A percentile compares a stretch with the other conserved stretches of the same genome.
phyloP scores from a whole-genome alignment of 768 basidiomycete species.

The Leccinum longicurvipes region DNA sequence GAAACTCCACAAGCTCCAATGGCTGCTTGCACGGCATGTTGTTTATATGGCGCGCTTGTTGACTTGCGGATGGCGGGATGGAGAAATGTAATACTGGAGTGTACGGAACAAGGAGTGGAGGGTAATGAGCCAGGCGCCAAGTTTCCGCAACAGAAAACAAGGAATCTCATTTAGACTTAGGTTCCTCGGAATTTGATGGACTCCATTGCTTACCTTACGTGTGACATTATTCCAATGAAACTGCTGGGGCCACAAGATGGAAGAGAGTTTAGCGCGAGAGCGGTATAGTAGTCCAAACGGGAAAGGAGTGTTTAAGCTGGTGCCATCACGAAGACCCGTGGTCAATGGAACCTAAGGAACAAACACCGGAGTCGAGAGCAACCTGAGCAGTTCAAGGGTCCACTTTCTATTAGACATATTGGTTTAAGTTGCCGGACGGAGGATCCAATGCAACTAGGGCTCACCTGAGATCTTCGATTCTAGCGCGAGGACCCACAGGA shows the following conservation, averaged over 20 bases:
- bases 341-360: not conserved
- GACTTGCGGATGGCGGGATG: not conserved
- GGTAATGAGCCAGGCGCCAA: constrained; percentile 1
- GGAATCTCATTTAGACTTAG: not conserved
- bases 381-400: not conserved
- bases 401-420: not conserved
- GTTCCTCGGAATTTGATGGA: not conserved
- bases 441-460: not conserved
- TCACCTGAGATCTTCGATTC: not conserved
- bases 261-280: not conserved
- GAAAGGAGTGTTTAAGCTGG: not conserved
- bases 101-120: not conserved
- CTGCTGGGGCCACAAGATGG: not conserved
- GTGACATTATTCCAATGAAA: not conserved
- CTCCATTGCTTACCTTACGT: not conserved
- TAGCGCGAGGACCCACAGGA: not conserved
- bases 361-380: not conserved
- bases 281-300: not conserved
- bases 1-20: constrained; percentile 1
- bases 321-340: not conserved
- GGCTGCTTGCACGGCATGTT: not conserved
- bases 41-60: not conserved
- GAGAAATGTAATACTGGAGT: not conserved
- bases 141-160: constrained; percentile 3
- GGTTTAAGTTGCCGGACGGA: not conserved